A percentile compares a stretch with the other conserved stretches of the same genome.
Evolutionary conservation across 768 basidiomycete genomes (phyloP).

Genomic region (Ramaria rubella): DNA sequence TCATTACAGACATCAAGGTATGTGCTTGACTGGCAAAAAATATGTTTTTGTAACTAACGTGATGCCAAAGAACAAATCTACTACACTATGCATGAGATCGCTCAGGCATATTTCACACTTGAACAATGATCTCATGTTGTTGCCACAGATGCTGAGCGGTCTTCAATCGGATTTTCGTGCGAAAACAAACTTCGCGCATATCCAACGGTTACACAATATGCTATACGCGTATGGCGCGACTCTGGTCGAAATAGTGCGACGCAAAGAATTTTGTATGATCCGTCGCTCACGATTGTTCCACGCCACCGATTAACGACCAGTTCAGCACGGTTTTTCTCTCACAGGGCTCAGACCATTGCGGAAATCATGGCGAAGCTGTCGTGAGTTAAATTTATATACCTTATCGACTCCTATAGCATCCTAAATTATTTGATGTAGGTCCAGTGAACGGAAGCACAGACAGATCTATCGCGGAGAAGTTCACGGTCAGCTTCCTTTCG

Average conservation of each 20-base stretch:
- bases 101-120: conserved; percentile 73
- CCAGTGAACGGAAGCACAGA: conserved; percentile 74
- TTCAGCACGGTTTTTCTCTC: conserved; percentile 71
- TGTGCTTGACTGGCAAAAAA: background rate
- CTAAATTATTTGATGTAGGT: conserved; percentile 32
- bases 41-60: background rate
- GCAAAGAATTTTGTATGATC: conserved; percentile 79
- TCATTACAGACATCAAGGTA: conserved; percentile 43
- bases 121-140: conserved; percentile 72
- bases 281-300: background rate
- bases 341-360: conserved; percentile 71
- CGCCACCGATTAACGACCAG: conserved; percentile 7
- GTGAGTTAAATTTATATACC: conserved; percentile 36
- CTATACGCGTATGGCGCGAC: conserved; percentile 90
- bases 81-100: conserved; percentile 54
- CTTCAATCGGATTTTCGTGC: conserved; percentile 69
- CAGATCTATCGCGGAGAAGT: conserved; percentile 81
- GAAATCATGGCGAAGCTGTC: conserved; percentile 85
- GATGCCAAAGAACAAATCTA: conserved; percentile 58
- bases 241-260: conserved; percentile 81
- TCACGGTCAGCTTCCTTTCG: conserved; percentile 83
- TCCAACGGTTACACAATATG: conserved; percentile 83
- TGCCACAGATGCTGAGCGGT: conserved; percentile 56
- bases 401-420: background rate
- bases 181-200: conserved; percentile 85